Percentiles rank a stretch among this genome's conserved stretches.
phyloP scores from a whole-genome alignment of 2,329 filamentous ascomycete species.

The Diplodia sapinea region DNA sequence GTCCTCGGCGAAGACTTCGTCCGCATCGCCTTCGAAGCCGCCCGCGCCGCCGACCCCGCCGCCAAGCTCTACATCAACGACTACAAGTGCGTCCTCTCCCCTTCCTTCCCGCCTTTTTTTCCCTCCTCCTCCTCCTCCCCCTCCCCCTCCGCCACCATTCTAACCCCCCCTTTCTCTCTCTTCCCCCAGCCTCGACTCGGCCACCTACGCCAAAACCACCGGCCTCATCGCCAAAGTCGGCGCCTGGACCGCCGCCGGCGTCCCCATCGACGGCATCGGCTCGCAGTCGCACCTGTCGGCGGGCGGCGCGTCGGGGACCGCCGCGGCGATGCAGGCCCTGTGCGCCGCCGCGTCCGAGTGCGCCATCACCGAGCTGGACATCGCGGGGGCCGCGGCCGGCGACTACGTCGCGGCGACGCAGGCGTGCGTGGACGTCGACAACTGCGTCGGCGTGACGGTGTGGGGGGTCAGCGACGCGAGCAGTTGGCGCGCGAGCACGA shows the following conservation, averaged over 20 bases:
- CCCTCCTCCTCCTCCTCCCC: no score
- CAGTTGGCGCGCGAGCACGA: slow-evolving; percentile 48
- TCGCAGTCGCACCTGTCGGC: slow-evolving; percentile 62
- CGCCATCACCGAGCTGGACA: slow-evolving; percentile 72
- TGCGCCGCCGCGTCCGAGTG: slow-evolving; percentile 62
- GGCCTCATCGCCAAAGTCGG: slow-evolving; percentile 65
- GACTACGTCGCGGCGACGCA: slow-evolving; percentile 63
- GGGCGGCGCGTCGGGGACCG: slow-evolving; percentile 54
- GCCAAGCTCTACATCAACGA: slow-evolving; percentile 81
- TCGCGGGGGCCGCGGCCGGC: slow-evolving; percentile 61
- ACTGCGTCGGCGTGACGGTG: slow-evolving; percentile 70
- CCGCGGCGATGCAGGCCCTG: slow-evolving; percentile 61
- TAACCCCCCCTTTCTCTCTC: no score
- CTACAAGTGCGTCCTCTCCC: slow-evolving; percentile 49
- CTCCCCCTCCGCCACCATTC: no score
- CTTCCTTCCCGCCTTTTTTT: background rate
- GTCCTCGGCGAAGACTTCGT: slow-evolving; percentile 75
- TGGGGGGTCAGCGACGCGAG: slow-evolving; percentile 59
- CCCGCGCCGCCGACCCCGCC: slow-evolving; percentile 68
- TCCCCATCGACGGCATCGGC: slow-evolving; percentile 70
- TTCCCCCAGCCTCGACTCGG: slow-evolving; percentile 66
- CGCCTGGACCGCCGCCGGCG: slow-evolving; percentile 66
- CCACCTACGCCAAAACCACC: slow-evolving; percentile 63
- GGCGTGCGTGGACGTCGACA: slow-evolving; percentile 63
- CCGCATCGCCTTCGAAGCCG: slow-evolving; percentile 71